Conservation (phyloP, 225 moss, liverwort and hornwort species). For the Ulota crispa region DNA sequence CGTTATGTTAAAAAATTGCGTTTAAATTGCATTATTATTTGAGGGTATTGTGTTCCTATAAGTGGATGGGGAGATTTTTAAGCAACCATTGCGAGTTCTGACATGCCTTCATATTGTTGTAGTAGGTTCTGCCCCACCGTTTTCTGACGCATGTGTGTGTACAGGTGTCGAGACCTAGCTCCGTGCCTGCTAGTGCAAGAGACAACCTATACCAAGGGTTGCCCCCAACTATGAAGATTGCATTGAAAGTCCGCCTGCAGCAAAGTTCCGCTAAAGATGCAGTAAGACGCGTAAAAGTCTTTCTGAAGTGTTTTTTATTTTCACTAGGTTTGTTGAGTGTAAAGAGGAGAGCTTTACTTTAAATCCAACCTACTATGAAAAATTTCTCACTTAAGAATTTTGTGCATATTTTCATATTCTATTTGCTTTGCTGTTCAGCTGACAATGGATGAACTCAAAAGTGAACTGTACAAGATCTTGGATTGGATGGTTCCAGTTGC, state of each 20-base stretch:
- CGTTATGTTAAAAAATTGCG: background rate
- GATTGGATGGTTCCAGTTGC: conserved; percentile 75
- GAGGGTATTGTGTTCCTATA: background rate
- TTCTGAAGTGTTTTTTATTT: background rate
- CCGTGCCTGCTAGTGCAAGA: conserved; percentile 63
- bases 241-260: conserved; percentile 57
- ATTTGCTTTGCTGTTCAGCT: conserved; percentile 41
- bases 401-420: background rate
- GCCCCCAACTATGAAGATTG: conserved; percentile 67
- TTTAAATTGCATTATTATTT: background rate
- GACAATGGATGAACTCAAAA: conserved; percentile 57
- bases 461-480: conserved; percentile 70
- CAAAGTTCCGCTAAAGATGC: conserved; percentile 52
- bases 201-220: conserved; percentile 75
- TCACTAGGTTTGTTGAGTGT: background rate
- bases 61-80: background rate
- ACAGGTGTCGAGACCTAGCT: conserved; percentile 66
- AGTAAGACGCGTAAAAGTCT: conserved; percentile 21
- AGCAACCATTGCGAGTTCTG: background rate
- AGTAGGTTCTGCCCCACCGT: background rate
- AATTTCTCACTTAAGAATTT: background rate
- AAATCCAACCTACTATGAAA: background rate
- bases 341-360: conserved; percentile 2
- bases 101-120: background rate
- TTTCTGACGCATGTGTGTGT: conserved; percentile 7